A percentile compares a stretch with the other conserved stretches of the same genome.
phyloP scores from a whole-genome alignment of 805 yeast species.

The Metschnikowia reukaufii region DNA sequence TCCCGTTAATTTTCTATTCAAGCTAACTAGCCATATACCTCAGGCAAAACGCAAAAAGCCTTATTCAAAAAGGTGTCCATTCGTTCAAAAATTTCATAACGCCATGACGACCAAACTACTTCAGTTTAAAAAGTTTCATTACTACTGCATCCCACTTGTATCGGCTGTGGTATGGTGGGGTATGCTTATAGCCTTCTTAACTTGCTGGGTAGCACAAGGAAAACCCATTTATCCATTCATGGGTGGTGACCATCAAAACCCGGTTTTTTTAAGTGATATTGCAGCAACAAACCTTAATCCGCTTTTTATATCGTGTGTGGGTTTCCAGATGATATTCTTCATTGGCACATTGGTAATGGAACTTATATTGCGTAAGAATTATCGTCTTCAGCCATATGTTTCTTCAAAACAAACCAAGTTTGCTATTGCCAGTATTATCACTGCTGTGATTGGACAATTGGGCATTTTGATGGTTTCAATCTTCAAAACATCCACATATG shows the following conservation, averaged over 20 bases:
- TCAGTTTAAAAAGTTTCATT: conserved; percentile 38
- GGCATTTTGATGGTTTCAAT: conserved; percentile 75
- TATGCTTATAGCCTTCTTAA: conserved; percentile 77
- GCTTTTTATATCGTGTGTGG: conserved; percentile 74
- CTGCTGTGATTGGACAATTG: conserved; percentile 60
- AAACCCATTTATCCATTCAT: conserved; percentile 65
- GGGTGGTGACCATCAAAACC: conserved; percentile 38
- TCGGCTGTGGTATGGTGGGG: conserved; percentile 86
- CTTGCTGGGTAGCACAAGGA: conserved; percentile 80
- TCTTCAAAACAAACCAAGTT: conserved; percentile 41
- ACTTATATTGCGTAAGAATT: conserved; percentile 55
- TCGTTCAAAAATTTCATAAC: neutral
- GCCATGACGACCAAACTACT: neutral
- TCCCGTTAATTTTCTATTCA: no score
- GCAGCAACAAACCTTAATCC: conserved; percentile 89
- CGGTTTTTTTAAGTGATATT: conserved; percentile 78
- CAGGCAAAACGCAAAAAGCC: no score
- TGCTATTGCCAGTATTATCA: conserved; percentile 42
- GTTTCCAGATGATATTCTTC: conserved; percentile 73
- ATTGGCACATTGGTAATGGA: conserved; percentile 64
- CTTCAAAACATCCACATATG: conserved; percentile 62
- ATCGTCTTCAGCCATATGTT: conserved; percentile 55
- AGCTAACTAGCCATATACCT: no score
- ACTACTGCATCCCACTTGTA: conserved; percentile 62
- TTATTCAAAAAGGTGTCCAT: no score